Base-by-base conservation (phyloP, 1,284 basidiomycete genomes). In the Ceraceosorus bombacis region DNA sequence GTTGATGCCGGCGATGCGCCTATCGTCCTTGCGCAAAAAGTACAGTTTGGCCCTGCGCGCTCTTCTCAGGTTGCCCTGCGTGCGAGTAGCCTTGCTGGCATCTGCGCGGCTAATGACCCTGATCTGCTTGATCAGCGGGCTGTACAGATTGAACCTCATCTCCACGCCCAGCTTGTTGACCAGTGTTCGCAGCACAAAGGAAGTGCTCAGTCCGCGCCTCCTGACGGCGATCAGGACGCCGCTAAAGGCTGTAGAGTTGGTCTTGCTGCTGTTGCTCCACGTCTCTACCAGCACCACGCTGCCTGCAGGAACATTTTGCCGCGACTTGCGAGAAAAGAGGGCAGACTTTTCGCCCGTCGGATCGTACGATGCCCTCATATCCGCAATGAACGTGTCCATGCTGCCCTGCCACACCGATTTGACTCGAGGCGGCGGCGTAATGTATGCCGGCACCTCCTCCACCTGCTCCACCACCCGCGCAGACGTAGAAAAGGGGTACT, bases 111-210 rank as follows among this genome's bases (percentile, higher is more conserved):
- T 64, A 41, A 77, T 66, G 51, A 76, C 70, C 51, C 63, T 59
- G 52, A 76, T 70, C 27, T 76, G 66, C 66, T 77, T 77, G 51
- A 77, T 56, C 60, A 75, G 53, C 9, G 75, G 75, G 36, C 64
- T 67, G 65, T 76, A 77, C 15, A 76, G 61, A 51, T 68, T 69
- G 64, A 74, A 76, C 4, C 72, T 61, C 66, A 74, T 67, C 64
- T 77, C 75, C n/a, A 77, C 73, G 48, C 75, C 75, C 49, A 74
- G 55, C 66, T 77, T 77, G 55, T 72, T 62, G 49, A 76, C 75
- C 37, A 77, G 60, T 49, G 69, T 72, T 36, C 75, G 64, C 51
- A 77, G 59, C n/a, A 74, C 66, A 39, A 77, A 74, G n/a, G 71
- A 65, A 1, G 74, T 74, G 9, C 66, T 67, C 1, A 71, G 61